phyloP scores from a whole-genome alignment of 2,329 filamentous ascomycete genomes.

The Spiromastix sp. region DNA sequence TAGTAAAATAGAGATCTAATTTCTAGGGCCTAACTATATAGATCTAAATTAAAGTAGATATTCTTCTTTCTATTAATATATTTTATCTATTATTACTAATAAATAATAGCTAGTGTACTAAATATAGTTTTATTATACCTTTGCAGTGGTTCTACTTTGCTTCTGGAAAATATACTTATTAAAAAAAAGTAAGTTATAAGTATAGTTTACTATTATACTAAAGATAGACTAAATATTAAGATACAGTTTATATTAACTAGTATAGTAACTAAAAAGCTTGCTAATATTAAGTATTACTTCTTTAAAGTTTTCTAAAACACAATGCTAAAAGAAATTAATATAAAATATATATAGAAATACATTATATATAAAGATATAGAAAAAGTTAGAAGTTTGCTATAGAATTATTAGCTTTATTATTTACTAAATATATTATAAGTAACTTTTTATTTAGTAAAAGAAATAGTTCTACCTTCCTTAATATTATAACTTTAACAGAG shows the following conservation, averaged over 20 bases:
- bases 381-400: conserved; percentile 74
- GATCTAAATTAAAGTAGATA: conserved; percentile 50
- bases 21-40: conserved; percentile 74
- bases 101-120: conserved; percentile 53
- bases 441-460: conserved; percentile 85
- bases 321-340: conserved; percentile 65
- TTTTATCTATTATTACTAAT: conserved; percentile 8
- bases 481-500: conserved; percentile 43
- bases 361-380: conserved; percentile 68
- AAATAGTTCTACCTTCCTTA: conserved; percentile 64
- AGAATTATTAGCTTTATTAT: conserved; percentile 71
- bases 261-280: conserved; percentile 77
- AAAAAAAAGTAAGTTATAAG: conserved; percentile 89
- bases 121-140: conserved; percentile 77
- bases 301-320: conserved; percentile 76
- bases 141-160: conserved; percentile 81
- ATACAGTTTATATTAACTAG: conserved; percentile 80
- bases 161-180: conserved; percentile 84
- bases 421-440: conserved; percentile 74
- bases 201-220: conserved; percentile 68
- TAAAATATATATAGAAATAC: conserved; percentile 83
- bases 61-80: background rate
- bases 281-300: conserved; percentile 72
- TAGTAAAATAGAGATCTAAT: conserved; percentile 76
- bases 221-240: conserved; percentile 68